phyloP scores from a whole-genome alignment of 176 grass and related monocot genomes.

The Puccinellia tenuiflora region DNA sequence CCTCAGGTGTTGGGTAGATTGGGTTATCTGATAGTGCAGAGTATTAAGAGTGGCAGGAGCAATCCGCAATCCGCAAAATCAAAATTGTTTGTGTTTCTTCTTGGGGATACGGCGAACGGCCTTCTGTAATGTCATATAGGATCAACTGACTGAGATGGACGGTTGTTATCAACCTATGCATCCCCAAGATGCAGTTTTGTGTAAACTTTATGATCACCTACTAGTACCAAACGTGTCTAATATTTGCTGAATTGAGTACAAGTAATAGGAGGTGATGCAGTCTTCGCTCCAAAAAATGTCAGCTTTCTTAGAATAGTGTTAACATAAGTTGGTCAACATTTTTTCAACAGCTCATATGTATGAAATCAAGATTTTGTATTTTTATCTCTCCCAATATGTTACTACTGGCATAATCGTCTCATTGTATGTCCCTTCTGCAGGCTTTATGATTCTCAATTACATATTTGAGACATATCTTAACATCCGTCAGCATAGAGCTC shows the following conservation, averaged over 20 bases:
- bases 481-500: conserved; percentile 72
- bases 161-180: background rate
- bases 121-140: background rate
- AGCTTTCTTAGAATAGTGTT: background rate
- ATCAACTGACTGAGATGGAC: background rate
- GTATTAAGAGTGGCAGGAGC: background rate
- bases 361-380: background rate
- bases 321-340: background rate
- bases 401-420: background rate
- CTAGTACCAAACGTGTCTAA: background rate
- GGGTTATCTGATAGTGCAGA: background rate
- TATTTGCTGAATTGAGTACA: background rate
- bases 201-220: conserved; percentile 4
- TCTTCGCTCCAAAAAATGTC: background rate
- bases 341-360: background rate
- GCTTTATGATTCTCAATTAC: conserved; percentile 93
- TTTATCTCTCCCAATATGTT: background rate
- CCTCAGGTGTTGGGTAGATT: background rate
- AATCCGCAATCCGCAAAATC: background rate
- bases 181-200: background rate
- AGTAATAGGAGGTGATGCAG: background rate
- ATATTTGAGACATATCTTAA: conserved; percentile 97
- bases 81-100: background rate
- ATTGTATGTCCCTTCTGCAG: conserved; percentile 41
- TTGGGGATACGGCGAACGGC: background rate